Base-by-base conservation (phyloP, 192 early-diverging fungal species). In the Coemansia sp. region DNA sequence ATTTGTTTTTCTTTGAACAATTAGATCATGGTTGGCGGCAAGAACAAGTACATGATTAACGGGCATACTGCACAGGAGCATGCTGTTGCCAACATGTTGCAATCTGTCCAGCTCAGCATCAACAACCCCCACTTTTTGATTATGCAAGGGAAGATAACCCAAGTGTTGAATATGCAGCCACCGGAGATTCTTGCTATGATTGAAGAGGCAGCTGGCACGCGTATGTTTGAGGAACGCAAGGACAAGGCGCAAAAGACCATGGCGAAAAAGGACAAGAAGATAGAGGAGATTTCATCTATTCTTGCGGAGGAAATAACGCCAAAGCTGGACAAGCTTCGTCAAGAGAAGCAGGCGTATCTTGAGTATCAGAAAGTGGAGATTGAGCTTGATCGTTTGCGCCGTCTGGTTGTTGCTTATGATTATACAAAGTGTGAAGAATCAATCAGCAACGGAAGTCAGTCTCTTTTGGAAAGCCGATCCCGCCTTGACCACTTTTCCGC, bases 51-150 rank as follows among this genome's bases (percentile, higher is more conserved):
- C 73, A 85, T 98, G 69, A 90, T 99, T 66, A 99, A 99, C 84
- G 95, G 95, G 32, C 91, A 93, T 68, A 90, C 88, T 56, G 89
- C 92, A 43, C 93, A 92, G 54, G 93, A 96, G 67, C 90, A 96
- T 64, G 89, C 89, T 16, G 95, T 99, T 2, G 88, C 89, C 58
- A 95, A 89, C 67, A 77, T 99, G 61, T 95, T 98, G 52, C 96
- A 99, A 67, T 98, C 96, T 13, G 96, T 99, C 6, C 93, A 95
- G 74, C 91, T 99, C 37, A 98, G 97, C 78, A 93, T 99, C 82
- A 97, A 99, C 85, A 97, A 99, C 71, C 98, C 98, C 15, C 95
- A 99, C 76, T 99, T 99, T 76, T 74, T 99, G 60, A 99, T 99
- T 66, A 98, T 98, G 96, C 98, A 99, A 83, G 98, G 96, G 42